Evolutionary conservation across 2,329 filamentous ascomycete species (phyloP).

Genomic region (Hymenoscyphus infarciens): DNA sequence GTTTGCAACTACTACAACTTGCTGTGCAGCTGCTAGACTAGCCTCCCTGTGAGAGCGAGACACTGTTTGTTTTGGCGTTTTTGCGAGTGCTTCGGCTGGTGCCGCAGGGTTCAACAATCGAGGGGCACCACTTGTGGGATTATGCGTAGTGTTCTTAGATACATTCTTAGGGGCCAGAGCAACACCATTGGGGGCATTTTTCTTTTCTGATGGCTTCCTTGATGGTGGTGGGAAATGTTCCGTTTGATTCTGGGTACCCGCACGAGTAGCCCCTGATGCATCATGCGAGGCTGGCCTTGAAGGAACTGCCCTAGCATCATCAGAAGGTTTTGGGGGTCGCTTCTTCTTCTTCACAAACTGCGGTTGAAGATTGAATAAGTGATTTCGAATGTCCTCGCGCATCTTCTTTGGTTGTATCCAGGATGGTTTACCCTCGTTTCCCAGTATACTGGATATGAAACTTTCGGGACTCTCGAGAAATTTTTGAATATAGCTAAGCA

Average conservation of each 20-base stretch:
- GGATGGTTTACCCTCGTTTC: conserved; percentile 51
- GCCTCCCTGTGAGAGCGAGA: neutral
- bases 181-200: neutral
- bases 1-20: neutral
- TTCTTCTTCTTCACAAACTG: conserved; percentile 38
- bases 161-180: neutral
- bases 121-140: neutral
- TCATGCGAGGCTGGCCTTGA: neutral
- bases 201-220: conserved; percentile 1
- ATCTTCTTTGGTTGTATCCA: conserved; percentile 52
- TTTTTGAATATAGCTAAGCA: conserved; percentile 78
- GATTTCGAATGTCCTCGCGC: conserved; percentile 61
- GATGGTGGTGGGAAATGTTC: conserved; percentile 1
- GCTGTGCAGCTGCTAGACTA: neutral
- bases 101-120: neutral
- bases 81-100: neutral
- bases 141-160: neutral
- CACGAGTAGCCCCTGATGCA: neutral
- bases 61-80: neutral
- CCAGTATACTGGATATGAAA: conserved; percentile 66
- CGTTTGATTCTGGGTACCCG: neutral
- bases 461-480: conserved; percentile 72
- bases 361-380: conserved; percentile 62
- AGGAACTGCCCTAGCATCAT: neutral
- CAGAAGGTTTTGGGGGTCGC: neutral